Base-by-base conservation (phyloP, 495 filamentous ascomycete species). In the Paragyromitra xinjiangensis region DNA sequence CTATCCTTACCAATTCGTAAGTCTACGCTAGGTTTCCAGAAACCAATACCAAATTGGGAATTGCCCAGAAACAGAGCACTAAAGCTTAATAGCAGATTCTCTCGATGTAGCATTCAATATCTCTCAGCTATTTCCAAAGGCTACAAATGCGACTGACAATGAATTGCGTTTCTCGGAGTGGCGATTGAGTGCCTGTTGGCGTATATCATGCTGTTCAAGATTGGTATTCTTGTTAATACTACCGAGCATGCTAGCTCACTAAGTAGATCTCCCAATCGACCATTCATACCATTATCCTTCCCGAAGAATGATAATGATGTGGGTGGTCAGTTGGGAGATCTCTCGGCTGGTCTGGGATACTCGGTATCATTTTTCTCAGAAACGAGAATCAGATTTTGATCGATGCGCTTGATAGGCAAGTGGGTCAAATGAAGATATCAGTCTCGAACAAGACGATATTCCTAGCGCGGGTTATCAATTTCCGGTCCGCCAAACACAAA, bases 361-460 rank as follows among this genome's bases (percentile, higher is more conserved):
- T 29, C 19, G 34, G 67, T 69, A 69, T 61, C 7, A 29, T 58
- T 44, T 45, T 42, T 40, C 45, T 51, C 19, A 8, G 34, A 40
- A 40, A 26, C n/a, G 34, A 56, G 34, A 69, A 16, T 66, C n/a
- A 9, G 19, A 37, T 39, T 39, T 67, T n/a, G 22, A 12, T 58
- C 53, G 50, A 44, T 14, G 14, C 34, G 12, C 51, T 14, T 19
- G 39, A 34, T 42, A 67, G 55, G 19, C 12, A 67, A 29, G 64
- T 40, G 42, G 37, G 37, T 69, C 22, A 11, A 58, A 19, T 19
- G 53, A 69, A 59, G 14, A 37, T 48, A 22, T 65, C 45, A 44
- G 59, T 66, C 59, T 71, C 69, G 69, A 71, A 71, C 69, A 71
- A 71, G 69, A 64, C 44, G 69, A 42, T 71, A 71, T 71, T 71